Percentiles rank a stretch among this genome's conserved stretches.
Conservation (phyloP, 495 filamentous ascomycete species). For the Neurospora sp. region DNA sequence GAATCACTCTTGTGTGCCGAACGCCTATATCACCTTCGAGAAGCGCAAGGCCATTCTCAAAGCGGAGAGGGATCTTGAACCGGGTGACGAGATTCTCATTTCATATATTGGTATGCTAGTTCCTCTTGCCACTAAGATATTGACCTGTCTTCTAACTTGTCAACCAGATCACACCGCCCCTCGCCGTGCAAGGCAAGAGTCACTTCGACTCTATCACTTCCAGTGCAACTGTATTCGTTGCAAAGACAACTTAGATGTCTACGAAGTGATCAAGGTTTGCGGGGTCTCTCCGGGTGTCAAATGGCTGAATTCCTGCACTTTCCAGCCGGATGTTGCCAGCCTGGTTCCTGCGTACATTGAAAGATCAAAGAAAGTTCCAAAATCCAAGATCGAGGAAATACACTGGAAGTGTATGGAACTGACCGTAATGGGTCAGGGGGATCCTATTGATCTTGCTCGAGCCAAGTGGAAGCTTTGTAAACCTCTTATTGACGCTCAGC, state of each 20-base stretch:
- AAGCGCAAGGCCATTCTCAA: constrained; percentile 31
- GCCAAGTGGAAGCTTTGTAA: constrained; percentile 27
- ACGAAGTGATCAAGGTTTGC: constrained; percentile 20
- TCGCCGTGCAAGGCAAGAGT: constrained; percentile 19
- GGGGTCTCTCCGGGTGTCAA: not conserved
- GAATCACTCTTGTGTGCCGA: constrained; percentile 46
- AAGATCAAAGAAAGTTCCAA: constrained; percentile 8
- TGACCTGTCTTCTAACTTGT: not conserved
- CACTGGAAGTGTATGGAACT: constrained; percentile 12
- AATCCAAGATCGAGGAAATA: constrained; percentile 11
- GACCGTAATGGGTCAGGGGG: not conserved
- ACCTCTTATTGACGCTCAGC: constrained; percentile 21
- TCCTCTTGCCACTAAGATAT: not conserved
- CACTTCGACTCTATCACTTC: constrained; percentile 33
- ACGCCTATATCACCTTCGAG: constrained; percentile 37
- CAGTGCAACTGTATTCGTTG: constrained; percentile 33
- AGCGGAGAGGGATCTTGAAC: constrained; percentile 28
- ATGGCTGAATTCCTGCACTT: not conserved
- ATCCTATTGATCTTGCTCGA: constrained; percentile 5
- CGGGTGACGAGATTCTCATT: constrained; percentile 39
- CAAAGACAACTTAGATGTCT: constrained; percentile 31
- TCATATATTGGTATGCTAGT: constrained; percentile 37
- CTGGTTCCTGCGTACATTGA: constrained; percentile 20
- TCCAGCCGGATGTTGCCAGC: constrained; percentile 8
- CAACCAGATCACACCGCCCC: constrained; percentile 25